Evolutionary conservation across 805 yeast species (phyloP).

Genomic region (Starmerella powellii): DNA sequence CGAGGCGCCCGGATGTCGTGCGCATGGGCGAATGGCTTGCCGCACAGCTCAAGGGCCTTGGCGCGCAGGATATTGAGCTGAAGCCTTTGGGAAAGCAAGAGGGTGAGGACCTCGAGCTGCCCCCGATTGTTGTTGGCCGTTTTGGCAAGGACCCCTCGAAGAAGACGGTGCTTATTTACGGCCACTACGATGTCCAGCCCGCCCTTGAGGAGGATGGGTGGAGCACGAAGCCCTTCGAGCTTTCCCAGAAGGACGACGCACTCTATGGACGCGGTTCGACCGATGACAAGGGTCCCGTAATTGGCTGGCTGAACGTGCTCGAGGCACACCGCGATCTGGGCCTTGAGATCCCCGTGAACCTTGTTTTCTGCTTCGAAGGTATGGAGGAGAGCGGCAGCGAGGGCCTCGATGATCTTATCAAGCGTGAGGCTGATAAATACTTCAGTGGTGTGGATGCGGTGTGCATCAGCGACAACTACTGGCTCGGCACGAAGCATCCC

Average conservation of each 20-base stretch:
- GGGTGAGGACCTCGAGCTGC: conserved; percentile 44
- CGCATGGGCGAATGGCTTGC: conserved; percentile 78
- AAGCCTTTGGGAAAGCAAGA: conserved; percentile 70
- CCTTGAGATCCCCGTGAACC: conserved; percentile 82
- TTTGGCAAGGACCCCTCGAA: conserved; percentile 70
- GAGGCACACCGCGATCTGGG: conserved; percentile 82
- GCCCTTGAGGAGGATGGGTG: conserved; percentile 89
- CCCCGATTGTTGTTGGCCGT: conserved; percentile 89
- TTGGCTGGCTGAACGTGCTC: conserved; percentile 89
- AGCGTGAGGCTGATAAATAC: conserved; percentile 61
- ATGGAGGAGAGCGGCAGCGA: conserved; percentile 98
- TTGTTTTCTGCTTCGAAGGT: conserved; percentile 90
- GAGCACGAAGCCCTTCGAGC: conserved; percentile 79
- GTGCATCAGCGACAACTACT: conserved; percentile 92
- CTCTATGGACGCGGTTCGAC: conserved; percentile 90
- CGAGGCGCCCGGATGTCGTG: conserved; percentile 76
- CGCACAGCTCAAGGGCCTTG: conserved; percentile 54
- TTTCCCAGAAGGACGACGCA: conserved; percentile 50
- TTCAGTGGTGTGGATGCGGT: conserved; percentile 88
- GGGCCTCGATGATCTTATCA: conserved; percentile 77
- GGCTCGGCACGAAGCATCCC: conserved; percentile 96
- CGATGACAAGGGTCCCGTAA: conserved; percentile 96
- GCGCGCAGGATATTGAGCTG: conserved; percentile 71
- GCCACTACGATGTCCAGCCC: conserved; percentile 98
- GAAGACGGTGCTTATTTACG: conserved; percentile 84